phyloP scores from a whole-genome alignment of 2,329 filamentous ascomycete species.

The Erysiphe pulchra region DNA sequence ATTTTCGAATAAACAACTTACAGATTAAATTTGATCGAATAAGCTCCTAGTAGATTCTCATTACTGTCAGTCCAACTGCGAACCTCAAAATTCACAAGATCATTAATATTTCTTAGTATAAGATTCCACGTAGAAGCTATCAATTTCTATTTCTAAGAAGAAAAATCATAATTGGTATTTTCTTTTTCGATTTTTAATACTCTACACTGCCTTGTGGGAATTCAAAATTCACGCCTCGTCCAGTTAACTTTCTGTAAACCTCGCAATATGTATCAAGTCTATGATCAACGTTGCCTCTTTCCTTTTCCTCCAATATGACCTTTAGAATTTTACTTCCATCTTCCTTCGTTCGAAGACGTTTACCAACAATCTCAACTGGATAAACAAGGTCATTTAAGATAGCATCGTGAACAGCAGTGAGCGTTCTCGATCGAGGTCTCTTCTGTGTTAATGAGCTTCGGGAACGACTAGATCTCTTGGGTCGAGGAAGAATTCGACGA shows the following conservation, averaged over 20 bases:
- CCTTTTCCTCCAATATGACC: constrained; percentile 99
- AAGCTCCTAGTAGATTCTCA: no score
- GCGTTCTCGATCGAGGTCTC: constrained; percentile 90
- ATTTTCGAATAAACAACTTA: no score
- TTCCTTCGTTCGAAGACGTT: constrained; percentile 96
- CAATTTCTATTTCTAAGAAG: no score
- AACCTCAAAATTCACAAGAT: no score
- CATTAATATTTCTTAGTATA: no score
- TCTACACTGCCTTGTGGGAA: constrained; percentile 72
- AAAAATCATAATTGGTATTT: not conserved
- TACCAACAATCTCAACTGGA: constrained; percentile 99
- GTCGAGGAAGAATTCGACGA: constrained; percentile 93
- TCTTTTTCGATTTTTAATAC: constrained; percentile 33
- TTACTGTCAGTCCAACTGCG: no score
- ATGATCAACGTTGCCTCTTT: constrained; percentile 98
- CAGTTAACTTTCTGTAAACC: constrained; percentile 95
- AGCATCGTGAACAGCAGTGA: constrained; percentile 95
- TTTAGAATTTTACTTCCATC: constrained; percentile 96
- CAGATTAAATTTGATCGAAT: no score
- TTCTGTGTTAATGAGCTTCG: constrained; percentile 96
- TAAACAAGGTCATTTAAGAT: constrained; percentile 96
- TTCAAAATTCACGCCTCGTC: constrained; percentile 92
- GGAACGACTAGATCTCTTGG: constrained; percentile 91
- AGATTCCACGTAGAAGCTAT: no score
- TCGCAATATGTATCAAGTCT: constrained; percentile 98